These are phyloP conservation scores for Uncinocarpus reesii DNA, from an alignment of 2,329 filamentous ascomycete species.

Conservation along the genomic window DNA sequence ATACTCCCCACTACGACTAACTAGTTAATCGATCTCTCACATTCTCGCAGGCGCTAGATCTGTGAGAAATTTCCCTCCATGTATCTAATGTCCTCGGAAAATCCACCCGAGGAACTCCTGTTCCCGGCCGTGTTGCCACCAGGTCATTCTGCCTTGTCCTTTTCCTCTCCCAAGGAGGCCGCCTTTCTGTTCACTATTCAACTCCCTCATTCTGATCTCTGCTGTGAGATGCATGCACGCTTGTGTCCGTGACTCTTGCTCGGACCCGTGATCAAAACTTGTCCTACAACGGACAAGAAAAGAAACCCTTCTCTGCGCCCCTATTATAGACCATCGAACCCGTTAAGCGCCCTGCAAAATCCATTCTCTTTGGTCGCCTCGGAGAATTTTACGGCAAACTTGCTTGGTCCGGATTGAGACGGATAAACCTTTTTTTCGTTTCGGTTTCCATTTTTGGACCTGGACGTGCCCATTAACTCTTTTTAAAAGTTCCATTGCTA, in stretches of 20 bases:
- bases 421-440: background rate
- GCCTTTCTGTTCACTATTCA: too few relatives aligned
- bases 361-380: too few relatives aligned
- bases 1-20: background rate
- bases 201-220: background rate
- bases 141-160: too few relatives aligned
- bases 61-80: background rate
- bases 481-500: too few relatives aligned
- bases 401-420: background rate
- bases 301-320: too few relatives aligned
- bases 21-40: background rate
- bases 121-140: constrained; percentile 46
- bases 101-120: constrained; percentile 45
- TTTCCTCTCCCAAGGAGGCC: background rate
- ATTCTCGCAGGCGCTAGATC: too few relatives aligned
- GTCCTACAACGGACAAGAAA: background rate
- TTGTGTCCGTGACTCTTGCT: background rate
- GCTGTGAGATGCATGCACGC: background rate
- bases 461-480: too few relatives aligned
- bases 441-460: too few relatives aligned
- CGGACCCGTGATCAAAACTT: too few relatives aligned
- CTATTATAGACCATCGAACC: too few relatives aligned
- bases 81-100: background rate
- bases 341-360: too few relatives aligned
- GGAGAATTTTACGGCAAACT: background rate